These are phyloP conservation scores for Cucurbita maxima DNA, from an alignment of 306 rosid species.

Conservation along the genomic window DNA sequence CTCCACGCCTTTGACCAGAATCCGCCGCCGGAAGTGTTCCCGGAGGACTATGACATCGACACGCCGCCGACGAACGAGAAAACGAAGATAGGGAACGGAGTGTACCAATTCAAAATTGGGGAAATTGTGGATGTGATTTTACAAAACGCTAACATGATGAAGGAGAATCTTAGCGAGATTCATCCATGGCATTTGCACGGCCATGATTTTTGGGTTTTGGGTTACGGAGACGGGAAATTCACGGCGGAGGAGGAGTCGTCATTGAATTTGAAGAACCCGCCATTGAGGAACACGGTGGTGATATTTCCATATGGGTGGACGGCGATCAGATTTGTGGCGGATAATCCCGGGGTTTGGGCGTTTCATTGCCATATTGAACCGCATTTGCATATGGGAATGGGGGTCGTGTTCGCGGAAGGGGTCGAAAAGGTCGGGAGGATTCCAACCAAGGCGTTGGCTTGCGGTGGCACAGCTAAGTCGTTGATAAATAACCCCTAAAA, in stretches of 20 bases:
- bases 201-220: slow-evolving; percentile 80
- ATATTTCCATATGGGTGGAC: slow-evolving; percentile 79
- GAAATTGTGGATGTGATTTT: slow-evolving; percentile 44
- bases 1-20: slow-evolving; percentile 15
- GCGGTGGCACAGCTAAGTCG: slow-evolving; percentile 31
- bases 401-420: slow-evolving; percentile 51
- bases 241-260: slow-evolving; percentile 8
- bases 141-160: slow-evolving; percentile 48
- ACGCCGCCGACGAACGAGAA: slow-evolving; percentile 24
- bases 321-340: slow-evolving; percentile 55
- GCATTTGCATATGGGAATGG: slow-evolving; percentile 93
- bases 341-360: slow-evolving; percentile 85
- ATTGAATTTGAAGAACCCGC: slow-evolving; percentile 55
- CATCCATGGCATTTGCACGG: slow-evolving; percentile 97
- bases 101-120: slow-evolving; percentile 21
- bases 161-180: slow-evolving; percentile 31
- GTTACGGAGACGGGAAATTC: slow-evolving; percentile 72
- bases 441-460: slow-evolving; percentile 33
- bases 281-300: slow-evolving; percentile 46
- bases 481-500: background rate
- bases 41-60: slow-evolving; percentile 23
- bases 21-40: slow-evolving; percentile 31
- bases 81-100: slow-evolving; percentile 28
- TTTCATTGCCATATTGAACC: slow-evolving; percentile 91
- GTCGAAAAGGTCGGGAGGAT: slow-evolving; percentile 21